Evolutionary conservation across 1,139 yeast species (phyloP), one percentile per base, ranked within the genome.

Genomic region (Magnusiomyces tetraspermus): DNA sequence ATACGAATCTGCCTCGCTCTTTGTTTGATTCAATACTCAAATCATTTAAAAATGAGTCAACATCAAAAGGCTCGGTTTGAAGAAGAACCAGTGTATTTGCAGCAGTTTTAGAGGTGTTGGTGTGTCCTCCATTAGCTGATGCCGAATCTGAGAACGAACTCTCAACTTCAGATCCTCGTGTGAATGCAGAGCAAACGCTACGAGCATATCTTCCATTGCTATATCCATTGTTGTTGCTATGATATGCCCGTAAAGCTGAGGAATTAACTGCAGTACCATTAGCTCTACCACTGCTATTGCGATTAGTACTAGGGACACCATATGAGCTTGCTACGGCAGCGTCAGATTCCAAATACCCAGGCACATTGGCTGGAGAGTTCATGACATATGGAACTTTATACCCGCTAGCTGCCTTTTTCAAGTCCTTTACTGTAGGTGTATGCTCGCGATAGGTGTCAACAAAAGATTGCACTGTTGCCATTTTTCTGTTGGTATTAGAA

Each of bases 401-500:
- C 8, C 63, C 65, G 17, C 61, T 54, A 1, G 62, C 64, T 1
- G 61, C 62, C 19, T 60, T 54, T 50, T 60, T 60, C 31, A 63
- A 55, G 40, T 63, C 66, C 15, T 51, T 45, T 8, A 63, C 62
- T n/a, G 56, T 52, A 10, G 66, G 66, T 4, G 60, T 51, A 22
- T 51, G 53, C 28, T 58, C 60, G n/a, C 58, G 52, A 28, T 55
- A 43, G 2, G 49, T 19, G 11, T 53, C 58, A 1, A 48, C 47
- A 21, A 49, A 49, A 1, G 52, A 47, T 21, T 49, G 51, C 11
- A 46, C 47, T 13, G 52, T 41, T 15, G 51, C 43, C 10, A 30
- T 43, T 30, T 17, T 33, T 8, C n/a, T 33, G 5, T 6, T 15
- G 17, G 5, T 17, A 8, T 33, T 33, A 15, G 38, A 33, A 33